Conservation (phyloP, 169 alveolate species). For the Babesia bigemina region DNA sequence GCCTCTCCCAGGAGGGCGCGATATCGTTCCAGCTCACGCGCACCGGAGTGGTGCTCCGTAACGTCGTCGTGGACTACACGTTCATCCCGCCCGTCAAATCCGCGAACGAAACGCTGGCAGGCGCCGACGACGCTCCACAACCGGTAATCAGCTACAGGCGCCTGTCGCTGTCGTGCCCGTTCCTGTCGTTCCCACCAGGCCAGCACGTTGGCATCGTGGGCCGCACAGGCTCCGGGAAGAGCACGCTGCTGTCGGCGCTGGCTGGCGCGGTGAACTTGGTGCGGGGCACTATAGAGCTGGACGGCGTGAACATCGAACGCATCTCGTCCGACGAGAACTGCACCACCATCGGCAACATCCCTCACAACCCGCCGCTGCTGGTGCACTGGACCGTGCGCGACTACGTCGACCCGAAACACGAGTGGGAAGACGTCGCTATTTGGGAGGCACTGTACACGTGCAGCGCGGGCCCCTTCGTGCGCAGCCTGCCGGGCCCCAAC, state of each 20-base stretch:
- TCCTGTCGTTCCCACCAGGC: conserved; percentile 21
- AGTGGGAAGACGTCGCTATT: conserved; percentile 49
- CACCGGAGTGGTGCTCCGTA: conserved; percentile 8
- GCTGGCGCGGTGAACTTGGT: conserved; percentile 49
- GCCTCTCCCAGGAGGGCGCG: not conserved
- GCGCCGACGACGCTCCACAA: not conserved
- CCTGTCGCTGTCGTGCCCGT: not conserved
- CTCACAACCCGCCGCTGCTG: conserved; percentile 65
- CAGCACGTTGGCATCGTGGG: conserved; percentile 66
- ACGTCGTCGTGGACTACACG: conserved; percentile 15
- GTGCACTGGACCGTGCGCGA: conserved; percentile 65
- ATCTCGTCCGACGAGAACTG: conserved; percentile 26
- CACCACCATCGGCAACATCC: conserved; percentile 53
- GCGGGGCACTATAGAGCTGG: conserved; percentile 42
- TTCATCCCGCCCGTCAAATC: not conserved
- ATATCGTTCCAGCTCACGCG: not conserved
- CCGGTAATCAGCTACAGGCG: not conserved
- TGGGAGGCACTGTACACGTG: conserved; percentile 49
- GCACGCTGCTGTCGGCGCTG: conserved; percentile 47
- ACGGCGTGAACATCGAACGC: conserved; percentile 50
- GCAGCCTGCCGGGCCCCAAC: conserved; percentile 10
- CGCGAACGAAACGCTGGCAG: not conserved
- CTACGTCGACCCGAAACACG: conserved; percentile 57
- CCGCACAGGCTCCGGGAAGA: conserved; percentile 71
- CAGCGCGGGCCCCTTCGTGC: conserved; percentile 23